A percentile compares a stretch with the other conserved stretches of the same genome.
phyloP scores from a whole-genome alignment of 2,329 filamentous ascomycete genomes.

The Penicillium italicum region DNA sequence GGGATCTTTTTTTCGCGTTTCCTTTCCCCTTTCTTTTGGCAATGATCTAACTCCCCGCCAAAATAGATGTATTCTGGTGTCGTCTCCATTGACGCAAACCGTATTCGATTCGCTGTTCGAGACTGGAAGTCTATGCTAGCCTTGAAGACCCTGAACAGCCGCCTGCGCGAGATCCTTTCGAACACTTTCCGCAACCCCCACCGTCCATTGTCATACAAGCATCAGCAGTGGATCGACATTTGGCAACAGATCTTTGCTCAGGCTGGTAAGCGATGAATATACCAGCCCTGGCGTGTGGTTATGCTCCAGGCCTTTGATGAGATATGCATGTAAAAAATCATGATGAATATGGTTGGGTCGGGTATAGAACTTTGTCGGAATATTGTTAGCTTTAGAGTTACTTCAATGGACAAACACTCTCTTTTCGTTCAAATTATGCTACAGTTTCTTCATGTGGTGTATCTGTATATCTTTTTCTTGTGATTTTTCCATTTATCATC shows the following conservation, averaged over 20 bases:
- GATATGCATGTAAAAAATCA: slow-evolving; percentile 12
- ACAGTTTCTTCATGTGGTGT: not conserved
- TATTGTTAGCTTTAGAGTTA: slow-evolving; percentile 1
- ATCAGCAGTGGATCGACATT: slow-evolving; percentile 69
- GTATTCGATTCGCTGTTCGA: slow-evolving; percentile 74
- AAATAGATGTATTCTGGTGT: slow-evolving; percentile 77
- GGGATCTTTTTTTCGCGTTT: not conserved
- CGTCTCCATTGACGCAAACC: slow-evolving; percentile 80
- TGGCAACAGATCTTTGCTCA: slow-evolving; percentile 66
- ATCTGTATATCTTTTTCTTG: not conserved
- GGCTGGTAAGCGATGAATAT: slow-evolving; percentile 23
- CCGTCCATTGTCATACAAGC: slow-evolving; percentile 52
- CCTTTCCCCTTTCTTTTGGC: not conserved
- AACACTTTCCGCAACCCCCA: slow-evolving; percentile 57
- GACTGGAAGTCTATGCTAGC: slow-evolving; percentile 90
- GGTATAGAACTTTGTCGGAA: slow-evolving; percentile 6
- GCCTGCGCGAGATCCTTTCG: slow-evolving; percentile 71
- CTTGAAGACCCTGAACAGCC: slow-evolving; percentile 73
- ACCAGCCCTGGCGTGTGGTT: not conserved
- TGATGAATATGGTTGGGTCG: slow-evolving; percentile 6
- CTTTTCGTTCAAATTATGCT: not conserved
- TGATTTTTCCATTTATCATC: not conserved
- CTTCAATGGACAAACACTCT: not conserved
- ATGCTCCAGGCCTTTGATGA: slow-evolving; percentile 8
- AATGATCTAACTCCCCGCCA: not conserved